A percentile compares a stretch with the other conserved stretches of the same genome.
Conservation (phyloP, 2,329 filamentous ascomycete species). For the Aspergillus amoenus region DNA sequence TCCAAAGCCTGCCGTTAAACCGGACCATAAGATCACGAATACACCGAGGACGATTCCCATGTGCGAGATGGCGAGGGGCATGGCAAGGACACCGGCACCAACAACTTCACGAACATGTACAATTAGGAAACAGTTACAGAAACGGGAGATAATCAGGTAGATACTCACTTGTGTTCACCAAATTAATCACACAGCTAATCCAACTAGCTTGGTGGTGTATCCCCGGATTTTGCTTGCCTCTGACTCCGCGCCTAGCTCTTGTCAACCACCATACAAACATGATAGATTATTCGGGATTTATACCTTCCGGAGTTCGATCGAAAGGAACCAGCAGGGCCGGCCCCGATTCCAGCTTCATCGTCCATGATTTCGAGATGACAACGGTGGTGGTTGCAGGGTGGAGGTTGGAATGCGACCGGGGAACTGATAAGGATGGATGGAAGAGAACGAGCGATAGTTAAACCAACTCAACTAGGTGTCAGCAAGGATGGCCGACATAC, state of each 20-base stretch:
- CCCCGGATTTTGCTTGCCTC: slow-evolving; percentile 70
- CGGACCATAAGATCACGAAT: slow-evolving; percentile 87
- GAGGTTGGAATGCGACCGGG: slow-evolving; percentile 9
- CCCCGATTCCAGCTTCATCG: slow-evolving; percentile 31
- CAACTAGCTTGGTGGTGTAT: slow-evolving; percentile 75
- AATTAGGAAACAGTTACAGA: slow-evolving; percentile 8
- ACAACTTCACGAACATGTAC: slow-evolving; percentile 61
- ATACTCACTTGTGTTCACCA: slow-evolving; percentile 86
- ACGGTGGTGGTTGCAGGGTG: neutral
- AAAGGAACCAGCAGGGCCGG: slow-evolving; percentile 24
- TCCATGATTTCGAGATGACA: slow-evolving; percentile 27
- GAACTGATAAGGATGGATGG: slow-evolving; percentile 21
- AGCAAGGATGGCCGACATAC: slow-evolving; percentile 24
- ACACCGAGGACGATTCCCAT: slow-evolving; percentile 89
- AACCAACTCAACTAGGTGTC: slow-evolving; percentile 13
- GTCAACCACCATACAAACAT: slow-evolving; percentile 8
- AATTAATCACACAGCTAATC: slow-evolving; percentile 88
- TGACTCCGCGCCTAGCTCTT: slow-evolving; percentile 28
- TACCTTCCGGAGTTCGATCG: slow-evolving; percentile 34
- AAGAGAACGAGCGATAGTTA: slow-evolving; percentile 15
- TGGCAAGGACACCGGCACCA: slow-evolving; percentile 87
- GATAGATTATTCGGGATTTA: neutral
- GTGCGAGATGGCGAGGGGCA: slow-evolving; percentile 93
- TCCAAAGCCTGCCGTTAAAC: slow-evolving; percentile 82
- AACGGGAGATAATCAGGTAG: neutral